Conservation (phyloP, 139 green algal genomes). For the Chlamydomonas schloesseri region DNA sequence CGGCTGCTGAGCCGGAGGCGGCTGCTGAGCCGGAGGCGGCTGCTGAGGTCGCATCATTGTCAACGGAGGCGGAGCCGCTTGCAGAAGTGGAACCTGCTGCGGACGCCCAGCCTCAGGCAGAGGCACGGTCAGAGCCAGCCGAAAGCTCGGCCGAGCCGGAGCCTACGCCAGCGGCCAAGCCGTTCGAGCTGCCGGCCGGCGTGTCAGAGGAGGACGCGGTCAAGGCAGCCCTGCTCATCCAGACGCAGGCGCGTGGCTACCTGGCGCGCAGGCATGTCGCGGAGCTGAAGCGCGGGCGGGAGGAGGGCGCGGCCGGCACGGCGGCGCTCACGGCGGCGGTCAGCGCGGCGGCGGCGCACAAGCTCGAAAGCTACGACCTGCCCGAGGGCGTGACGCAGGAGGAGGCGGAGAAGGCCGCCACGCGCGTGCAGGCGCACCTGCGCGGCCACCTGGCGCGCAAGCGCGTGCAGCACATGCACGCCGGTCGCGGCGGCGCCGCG, state of each 20-base stretch:
- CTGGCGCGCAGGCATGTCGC: neutral
- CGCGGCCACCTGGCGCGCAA: slow-evolving; percentile 3
- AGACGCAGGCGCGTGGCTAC: neutral
- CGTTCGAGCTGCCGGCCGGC: neutral
- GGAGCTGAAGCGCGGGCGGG: neutral
- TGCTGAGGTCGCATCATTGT: too few species aligned
- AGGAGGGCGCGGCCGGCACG: neutral
- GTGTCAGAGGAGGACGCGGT: neutral
- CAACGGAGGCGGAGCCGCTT: neutral
- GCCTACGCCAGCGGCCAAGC: neutral
- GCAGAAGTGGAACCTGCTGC: neutral
- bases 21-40: too few species aligned
- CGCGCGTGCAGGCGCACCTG: slow-evolving; percentile 26
- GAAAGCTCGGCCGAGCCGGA: too few species aligned
- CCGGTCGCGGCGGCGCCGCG: neutral
- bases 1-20: neutral
- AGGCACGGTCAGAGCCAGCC: too few species aligned
- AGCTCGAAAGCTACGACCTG: neutral
- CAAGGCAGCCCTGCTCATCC: neutral
- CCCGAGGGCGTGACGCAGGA: neutral
- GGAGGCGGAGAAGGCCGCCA: neutral
- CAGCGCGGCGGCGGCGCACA: neutral
- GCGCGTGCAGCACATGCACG: slow-evolving; percentile 9
- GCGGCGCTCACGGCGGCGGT: slow-evolving; percentile 7
- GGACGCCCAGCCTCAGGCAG: neutral